Conservation (phyloP, 148 eudicot genomes). For the Rhododendron williamsianum region DNA sequence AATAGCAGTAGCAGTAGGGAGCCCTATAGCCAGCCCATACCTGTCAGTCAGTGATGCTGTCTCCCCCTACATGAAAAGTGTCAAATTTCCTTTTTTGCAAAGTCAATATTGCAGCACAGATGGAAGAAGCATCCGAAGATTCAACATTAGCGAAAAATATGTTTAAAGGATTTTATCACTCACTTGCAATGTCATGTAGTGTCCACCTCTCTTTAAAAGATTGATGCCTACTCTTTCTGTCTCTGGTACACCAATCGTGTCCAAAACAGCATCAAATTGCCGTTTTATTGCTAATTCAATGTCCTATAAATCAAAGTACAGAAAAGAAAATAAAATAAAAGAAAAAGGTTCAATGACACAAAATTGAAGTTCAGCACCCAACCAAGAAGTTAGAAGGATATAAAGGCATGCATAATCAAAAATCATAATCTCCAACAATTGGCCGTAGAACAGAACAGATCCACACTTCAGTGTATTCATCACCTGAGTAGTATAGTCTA, state of each 20-base stretch:
- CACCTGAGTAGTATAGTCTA: conserved; percentile 79
- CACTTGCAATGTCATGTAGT: conserved; percentile 97
- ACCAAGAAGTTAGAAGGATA: neutral
- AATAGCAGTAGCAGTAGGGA: conserved; percentile 66
- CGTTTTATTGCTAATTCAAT: conserved; percentile 62
- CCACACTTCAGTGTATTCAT: neutral
- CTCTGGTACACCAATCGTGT: conserved; percentile 82
- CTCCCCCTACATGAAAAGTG: conserved; percentile 61
- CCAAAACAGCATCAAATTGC: conserved; percentile 86
- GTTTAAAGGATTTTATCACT: neutral
- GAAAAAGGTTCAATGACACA: neutral
- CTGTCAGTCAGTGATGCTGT: conserved; percentile 73
- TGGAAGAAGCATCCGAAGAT: conserved; percentile 1
- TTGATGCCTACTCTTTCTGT: conserved; percentile 74
- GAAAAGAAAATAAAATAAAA: neutral
- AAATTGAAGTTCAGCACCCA: neutral
- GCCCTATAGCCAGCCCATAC: conserved; percentile 75
- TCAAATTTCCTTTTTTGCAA: neutral
- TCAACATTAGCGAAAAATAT: neutral
- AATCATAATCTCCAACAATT: neutral
- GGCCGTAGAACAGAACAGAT: neutral
- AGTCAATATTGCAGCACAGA: neutral
- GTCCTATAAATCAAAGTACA: conserved; percentile 39
- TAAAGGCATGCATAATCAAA: neutral
- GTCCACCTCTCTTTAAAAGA: conserved; percentile 79